Base-by-base conservation (phyloP, 768 basidiomycete species). In the Myochromella boudieri region DNA sequence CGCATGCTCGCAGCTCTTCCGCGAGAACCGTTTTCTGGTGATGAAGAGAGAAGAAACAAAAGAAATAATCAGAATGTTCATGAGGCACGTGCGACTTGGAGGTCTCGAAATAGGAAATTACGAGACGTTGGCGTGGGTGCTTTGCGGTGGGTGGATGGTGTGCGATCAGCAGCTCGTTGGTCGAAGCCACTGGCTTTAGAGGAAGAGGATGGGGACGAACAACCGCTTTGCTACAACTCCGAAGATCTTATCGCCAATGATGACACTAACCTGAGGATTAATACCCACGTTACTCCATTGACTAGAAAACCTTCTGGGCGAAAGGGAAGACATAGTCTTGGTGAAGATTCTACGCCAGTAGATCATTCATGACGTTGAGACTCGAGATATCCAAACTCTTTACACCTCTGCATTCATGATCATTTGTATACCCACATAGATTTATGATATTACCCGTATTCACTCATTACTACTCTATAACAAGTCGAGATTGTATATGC, bases 1-100 rank as follows among this genome's bases (percentile, higher is more conserved):
- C 81, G 82, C 29, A 74, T 90, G 63, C 72, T 95, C 6, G 84
- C 87, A 15, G 88, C 87, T 5, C 67, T 78, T 2, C 84, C 89
- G 0, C 75, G 65, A 39, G 80, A 75, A 55, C 60, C 67, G 15
- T 52, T 62, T n/a, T 51, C 66, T 8, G 51, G 64, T 31, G 66
- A 68, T 10, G 69, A 69, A 22, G 69, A 68, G 42, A 60, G 53
- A 38, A 55, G 22, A 6, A 37, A 53, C n/a, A 44, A 44, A 31
- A 18, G 15, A 29, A 45, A 11, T 36, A 5, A 27, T 14, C 14
- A 11, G 22, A 31, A 14, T 24, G 24, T 38, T 15, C 60, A 64
- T 9, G 60, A 55, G 36, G 60, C 60, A 3, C 71, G 69, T 6
- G 72, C 84, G 61, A 64, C 66, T 15, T 91, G 87, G 85, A 69